Base-by-base conservation (phyloP, 2,329 filamentous ascomycete genomes). In the Cordyceps tenuipes region DNA sequence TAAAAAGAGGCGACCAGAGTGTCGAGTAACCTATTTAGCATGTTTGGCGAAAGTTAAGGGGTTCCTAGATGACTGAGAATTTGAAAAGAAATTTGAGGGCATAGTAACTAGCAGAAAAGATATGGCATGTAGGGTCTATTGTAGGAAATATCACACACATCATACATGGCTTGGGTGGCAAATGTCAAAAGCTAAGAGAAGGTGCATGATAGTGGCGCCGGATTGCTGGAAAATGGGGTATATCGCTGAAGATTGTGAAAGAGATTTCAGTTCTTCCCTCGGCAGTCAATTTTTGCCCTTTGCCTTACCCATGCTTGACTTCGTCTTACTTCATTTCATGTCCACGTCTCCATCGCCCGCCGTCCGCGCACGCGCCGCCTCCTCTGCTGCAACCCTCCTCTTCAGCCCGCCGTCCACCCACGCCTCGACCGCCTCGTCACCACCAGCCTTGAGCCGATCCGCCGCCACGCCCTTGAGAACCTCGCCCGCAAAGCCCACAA, bases 401-500 rank as follows among this genome's bases (percentile, higher is more conserved):
- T 76, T 75, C 74, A 86, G 81, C 17, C 85, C 85, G 61, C 89
- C 85, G 58, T 83, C 82, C 17, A 94, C 76, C 90, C 90, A 95
- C 67, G 77, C 77, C 1, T 87, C 80, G 71, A 93, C 94, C 13
- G 79, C 85, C 13, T 77, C 82, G 3, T 82, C 77, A 0, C 83
- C 78, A 0, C 85, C 87, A 64, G 87, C 81, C 62, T 79, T 77
- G 46, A 95, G 71, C 79, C 95, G 96, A 63, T 77, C 73, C 64
- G 76, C 80, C n/a, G 91, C 88, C 4, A 97, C 93, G 0, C 86
- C 89, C 78, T 94, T 95, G 67, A 96, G 77, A 62, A 97, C 79
- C 77, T 97, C 91, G 13, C 90, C 91, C 3, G 93, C 89, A 68
- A 99, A 97, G 0, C 91, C 93, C 0, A 99, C 90, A 77, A 99